Percentiles rank a stretch among this genome's conserved stretches.
These are phyloP conservation scores for Pugionium dolabratum DNA, from an alignment of 345 rosid species.

Conservation along the genomic window DNA sequence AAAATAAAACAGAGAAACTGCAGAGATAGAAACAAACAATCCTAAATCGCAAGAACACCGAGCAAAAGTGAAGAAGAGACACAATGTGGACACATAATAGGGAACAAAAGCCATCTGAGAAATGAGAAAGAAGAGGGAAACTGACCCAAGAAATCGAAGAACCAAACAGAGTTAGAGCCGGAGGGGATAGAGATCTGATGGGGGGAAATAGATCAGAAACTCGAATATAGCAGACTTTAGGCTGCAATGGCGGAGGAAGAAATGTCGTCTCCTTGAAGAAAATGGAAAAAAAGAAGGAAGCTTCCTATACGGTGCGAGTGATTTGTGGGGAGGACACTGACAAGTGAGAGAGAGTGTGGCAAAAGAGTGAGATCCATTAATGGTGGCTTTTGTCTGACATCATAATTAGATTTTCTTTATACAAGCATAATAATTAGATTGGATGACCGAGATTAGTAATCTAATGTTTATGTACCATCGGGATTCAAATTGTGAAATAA, in stretches of 20 bases:
- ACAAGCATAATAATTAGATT: too few relatives aligned
- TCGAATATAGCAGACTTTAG: background rate
- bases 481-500: too few relatives aligned
- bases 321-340: too few relatives aligned
- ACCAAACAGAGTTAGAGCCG: background rate
- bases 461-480: too few relatives aligned
- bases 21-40: background rate
- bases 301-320: too few relatives aligned
- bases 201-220: background rate
- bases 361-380: too few relatives aligned
- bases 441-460: too few relatives aligned
- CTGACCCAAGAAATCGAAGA: constrained; percentile 1
- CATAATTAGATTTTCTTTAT: too few relatives aligned
- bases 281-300: too few relatives aligned
- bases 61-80: background rate
- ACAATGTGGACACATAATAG: background rate
- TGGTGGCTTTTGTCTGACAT: too few relatives aligned
- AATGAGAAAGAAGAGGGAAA: background rate
- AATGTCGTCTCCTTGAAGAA: too few relatives aligned
- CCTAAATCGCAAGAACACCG: background rate
- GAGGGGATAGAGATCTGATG: constrained; percentile 1
- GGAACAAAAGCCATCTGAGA: background rate
- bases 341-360: too few relatives aligned
- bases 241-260: background rate
- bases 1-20: background rate